These are phyloP conservation scores for Mortierella sp. DNA, from an alignment of 371 early-diverging fungal genomes.

Conservation along the genomic window DNA sequence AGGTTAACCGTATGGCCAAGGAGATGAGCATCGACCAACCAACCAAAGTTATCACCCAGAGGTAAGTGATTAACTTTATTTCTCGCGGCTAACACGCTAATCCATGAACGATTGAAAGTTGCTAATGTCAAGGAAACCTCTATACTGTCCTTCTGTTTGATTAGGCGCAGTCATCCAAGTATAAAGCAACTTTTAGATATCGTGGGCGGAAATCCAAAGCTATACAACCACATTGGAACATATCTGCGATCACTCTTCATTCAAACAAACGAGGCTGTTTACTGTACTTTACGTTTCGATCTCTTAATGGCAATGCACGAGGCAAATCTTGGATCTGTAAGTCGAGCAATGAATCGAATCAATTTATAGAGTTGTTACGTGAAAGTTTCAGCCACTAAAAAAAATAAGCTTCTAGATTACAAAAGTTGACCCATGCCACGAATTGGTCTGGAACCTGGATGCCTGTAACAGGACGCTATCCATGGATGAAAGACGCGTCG, in stretches of 20 bases:
- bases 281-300: slow-evolving; percentile 79
- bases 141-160: neutral
- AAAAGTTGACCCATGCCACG: slow-evolving; percentile 68
- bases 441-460: slow-evolving; percentile 76
- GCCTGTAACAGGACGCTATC: slow-evolving; percentile 73
- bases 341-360: neutral
- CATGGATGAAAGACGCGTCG: slow-evolving; percentile 75
- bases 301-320: slow-evolving; percentile 78
- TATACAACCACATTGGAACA: slow-evolving; percentile 71
- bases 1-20: slow-evolving; percentile 65
- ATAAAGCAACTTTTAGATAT: slow-evolving; percentile 64
- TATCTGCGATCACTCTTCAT: slow-evolving; percentile 71
- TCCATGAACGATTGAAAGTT: neutral
- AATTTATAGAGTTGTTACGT: neutral
- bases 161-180: slow-evolving; percentile 69
- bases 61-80: slow-evolving; percentile 49
- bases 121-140: neutral
- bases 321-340: slow-evolving; percentile 62
- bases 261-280: slow-evolving; percentile 67
- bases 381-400: neutral
- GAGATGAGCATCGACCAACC: slow-evolving; percentile 64
- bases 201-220: slow-evolving; percentile 66
- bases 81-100: too few relatives aligned
- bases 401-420: slow-evolving; percentile 51
- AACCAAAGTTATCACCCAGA: slow-evolving; percentile 62